Evolutionary conservation across 1,284 basidiomycete species (phyloP), one percentile per base, ranked within the genome.

Genomic region (Inonotus obliquus): DNA sequence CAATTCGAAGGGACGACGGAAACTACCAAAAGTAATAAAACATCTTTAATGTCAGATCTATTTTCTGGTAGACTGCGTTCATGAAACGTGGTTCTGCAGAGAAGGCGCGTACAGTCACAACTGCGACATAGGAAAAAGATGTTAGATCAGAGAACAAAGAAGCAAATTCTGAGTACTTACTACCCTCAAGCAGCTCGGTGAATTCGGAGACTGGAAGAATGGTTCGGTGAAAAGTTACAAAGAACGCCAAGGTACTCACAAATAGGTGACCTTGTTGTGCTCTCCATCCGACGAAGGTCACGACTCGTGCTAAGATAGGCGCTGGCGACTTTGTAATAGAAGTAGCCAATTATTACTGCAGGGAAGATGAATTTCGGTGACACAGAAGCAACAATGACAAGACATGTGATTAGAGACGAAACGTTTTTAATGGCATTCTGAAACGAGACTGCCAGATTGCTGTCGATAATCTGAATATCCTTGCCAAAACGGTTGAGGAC

Each of bases 61-160:
- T 79, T 70, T 85, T 88, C 3, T 62, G 69, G 70, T 89, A 89
- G 37, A 94, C 76, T 54, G 81, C 79, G 59, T 89, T 81, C 67
- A 94, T 79, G 77, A 96, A 95, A n/a, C 83, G 78, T 45, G 77
- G 76, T 68, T 96, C 93, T 1, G 86, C 90, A 9, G 89, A 89
- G 74, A 95, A 97, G 0, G 94, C 95, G 54, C 94, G 84, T 41
- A 96, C 91, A n/a, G 90, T 88, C 49, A 92, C 81, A 55, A 94
- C 37, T 32, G 21, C 19, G 45, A 19, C 38, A 19, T 23, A 39
- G 45, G 17, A 23, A 3, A 47, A 47, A 1, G 14, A 52, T 9
- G 32, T 52, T 19, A 25, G 23, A 9, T 25, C n/a, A 35, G 13
- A 9, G 32, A 13, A 35, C 23, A 27, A 17, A 2, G 19, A 25